Evolutionary conservation across 78 protist species (phyloP), one percentile per base, ranked within the genome.

Genomic region (Mantamonas sphyraenae): DNA sequence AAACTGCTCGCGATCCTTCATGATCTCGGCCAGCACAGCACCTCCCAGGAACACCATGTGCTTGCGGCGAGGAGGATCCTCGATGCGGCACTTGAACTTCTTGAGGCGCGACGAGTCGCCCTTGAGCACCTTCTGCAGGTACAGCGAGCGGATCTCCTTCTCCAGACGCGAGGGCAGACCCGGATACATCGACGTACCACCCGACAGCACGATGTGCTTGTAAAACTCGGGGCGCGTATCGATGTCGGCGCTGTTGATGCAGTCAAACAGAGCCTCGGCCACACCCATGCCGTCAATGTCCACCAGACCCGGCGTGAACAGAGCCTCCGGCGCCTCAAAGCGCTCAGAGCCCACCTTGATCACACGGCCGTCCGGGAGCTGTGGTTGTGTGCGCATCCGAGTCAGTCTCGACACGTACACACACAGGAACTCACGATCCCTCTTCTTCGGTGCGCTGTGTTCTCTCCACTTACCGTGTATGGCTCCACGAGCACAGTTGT

Each of bases 31-130:
- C 20, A 94, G 79, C n/a, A 95, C 96, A 0, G 99, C 87, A 31
- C 96, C 99, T 45, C 99, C 99, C 3, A 89, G 30, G 90, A 90
- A 98, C 16, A 98, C 99, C 97, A 94, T 92, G 88, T 96, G 91
- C 91, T 93, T 96, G 47, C 99, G 84, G 53, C 98, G 80, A 17
- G 99, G 99, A 24, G 98, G 97, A 66, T 93, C 99, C 67, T 95
- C 96, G 37, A 97, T 90, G 51, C 90, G 57, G 53, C 91, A 40
- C 82, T 90, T 91, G 85, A 97, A 88, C 57, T 69, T 84, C 62
- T 84, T 73, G 34, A 79, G 68, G 17, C 51, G 69, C 37, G 47
- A 19, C 26, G 24, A 30, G 84, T 91, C 81, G 47, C 98, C 97
- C 56, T 87, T 83, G 56, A 84, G 69, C 16, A 90, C 85, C 22